Percentiles rank a stretch among this genome's conserved stretches.
phyloP scores from a whole-genome alignment of 176 grass and related monocot genomes.

The Zoysia japonica region DNA sequence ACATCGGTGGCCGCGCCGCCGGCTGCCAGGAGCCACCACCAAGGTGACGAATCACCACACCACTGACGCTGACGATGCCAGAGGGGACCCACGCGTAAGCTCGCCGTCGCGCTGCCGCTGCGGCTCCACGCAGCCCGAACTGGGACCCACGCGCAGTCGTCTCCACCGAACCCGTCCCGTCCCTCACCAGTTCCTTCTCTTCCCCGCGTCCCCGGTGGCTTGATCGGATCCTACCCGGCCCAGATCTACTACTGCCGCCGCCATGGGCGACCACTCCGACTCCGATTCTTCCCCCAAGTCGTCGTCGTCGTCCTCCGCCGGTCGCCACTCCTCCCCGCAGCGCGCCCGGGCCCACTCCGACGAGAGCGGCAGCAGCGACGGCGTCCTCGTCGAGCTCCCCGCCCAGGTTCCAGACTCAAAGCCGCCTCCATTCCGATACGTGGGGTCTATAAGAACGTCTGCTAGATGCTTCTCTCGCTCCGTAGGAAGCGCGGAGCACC shows the following conservation, averaged over 20 bases:
- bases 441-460: not conserved
- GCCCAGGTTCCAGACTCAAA: conserved; percentile 42
- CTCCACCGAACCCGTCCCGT: conserved; percentile 32
- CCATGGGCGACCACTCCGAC: conserved; percentile 81
- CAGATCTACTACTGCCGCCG: conserved; percentile 57
- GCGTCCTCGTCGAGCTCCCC: conserved; percentile 93
- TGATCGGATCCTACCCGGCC: conserved; percentile 51
- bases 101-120: not conserved
- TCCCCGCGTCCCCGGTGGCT: conserved; percentile 34
- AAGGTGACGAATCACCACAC: conserved; percentile 6
- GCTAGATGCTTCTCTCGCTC: conserved; percentile 26
- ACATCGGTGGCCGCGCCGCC: not conserved
- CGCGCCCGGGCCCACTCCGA: conserved; percentile 62
- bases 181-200: conserved; percentile 21
- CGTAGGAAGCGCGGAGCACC: conserved; percentile 59
- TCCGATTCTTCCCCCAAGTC: conserved; percentile 79
- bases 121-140: conserved; percentile 16
- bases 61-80: not conserved
- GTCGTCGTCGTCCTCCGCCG: conserved; percentile 38
- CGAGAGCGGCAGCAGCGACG: conserved; percentile 91
- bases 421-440: conserved; percentile 22
- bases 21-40: not conserved
- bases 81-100: conserved; percentile 1
- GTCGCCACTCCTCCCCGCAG: conserved; percentile 44
- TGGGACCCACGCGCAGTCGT: conserved; percentile 41